phyloP scores from a whole-genome alignment of 441 rosid genomes.

The Populus hybrid region DNA sequence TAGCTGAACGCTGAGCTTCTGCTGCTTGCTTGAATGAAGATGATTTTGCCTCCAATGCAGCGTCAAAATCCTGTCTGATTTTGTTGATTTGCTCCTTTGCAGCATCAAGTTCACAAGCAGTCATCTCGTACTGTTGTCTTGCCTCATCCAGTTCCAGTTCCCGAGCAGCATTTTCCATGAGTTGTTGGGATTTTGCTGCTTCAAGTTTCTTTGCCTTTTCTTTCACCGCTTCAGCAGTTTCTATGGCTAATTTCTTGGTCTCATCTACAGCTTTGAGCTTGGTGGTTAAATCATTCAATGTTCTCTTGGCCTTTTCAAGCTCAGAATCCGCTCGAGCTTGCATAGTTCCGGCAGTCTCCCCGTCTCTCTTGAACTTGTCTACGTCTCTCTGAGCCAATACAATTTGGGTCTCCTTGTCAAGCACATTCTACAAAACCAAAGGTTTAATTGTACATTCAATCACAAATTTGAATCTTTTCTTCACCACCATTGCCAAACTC shows the following conservation, averaged over 20 bases:
- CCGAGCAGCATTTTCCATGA: constrained; percentile 29
- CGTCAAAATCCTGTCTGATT: constrained; percentile 71
- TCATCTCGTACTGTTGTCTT: constrained; percentile 52
- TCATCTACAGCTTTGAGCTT: constrained; percentile 44
- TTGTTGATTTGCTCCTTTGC: constrained; percentile 71
- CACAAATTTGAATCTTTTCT: background rate
- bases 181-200: constrained; percentile 39
- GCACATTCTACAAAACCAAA: constrained; percentile 44
- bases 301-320: constrained; percentile 56
- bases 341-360: constrained; percentile 45
- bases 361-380: constrained; percentile 40
- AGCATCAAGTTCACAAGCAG: constrained; percentile 47
- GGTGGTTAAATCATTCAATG: constrained; percentile 46
- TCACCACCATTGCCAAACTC: background rate
- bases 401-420: constrained; percentile 76
- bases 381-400: constrained; percentile 53
- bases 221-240: constrained; percentile 54
- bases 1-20: constrained; percentile 50
- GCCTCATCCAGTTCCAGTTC: constrained; percentile 50
- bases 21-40: constrained; percentile 62
- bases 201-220: constrained; percentile 58
- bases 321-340: constrained; percentile 51
- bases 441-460: background rate
- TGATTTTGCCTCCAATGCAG: constrained; percentile 54
- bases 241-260: constrained; percentile 55